phyloP scores from a whole-genome alignment of 257 asterid genomes.

The Asclepias syriaca region DNA sequence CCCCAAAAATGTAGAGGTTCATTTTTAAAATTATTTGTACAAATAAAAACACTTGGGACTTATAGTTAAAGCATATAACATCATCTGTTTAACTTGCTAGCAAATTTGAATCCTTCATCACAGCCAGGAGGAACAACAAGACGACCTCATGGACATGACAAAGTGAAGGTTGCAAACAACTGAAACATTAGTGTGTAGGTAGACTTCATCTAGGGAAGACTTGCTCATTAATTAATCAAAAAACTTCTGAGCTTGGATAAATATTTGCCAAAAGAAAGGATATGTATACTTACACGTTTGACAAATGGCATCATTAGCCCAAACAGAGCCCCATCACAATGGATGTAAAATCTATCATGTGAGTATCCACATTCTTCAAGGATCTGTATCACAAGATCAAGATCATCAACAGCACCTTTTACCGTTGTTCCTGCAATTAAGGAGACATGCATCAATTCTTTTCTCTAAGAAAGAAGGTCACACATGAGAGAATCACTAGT shows the following conservation, averaged over 20 bases:
- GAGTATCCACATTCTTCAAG: constrained; percentile 83
- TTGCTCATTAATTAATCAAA: neutral
- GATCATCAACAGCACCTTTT: constrained; percentile 99
- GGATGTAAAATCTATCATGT: constrained; percentile 84
- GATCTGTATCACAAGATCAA: constrained; percentile 84
- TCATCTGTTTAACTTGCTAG: neutral
- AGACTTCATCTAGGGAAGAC: neutral
- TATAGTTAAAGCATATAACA: neutral
- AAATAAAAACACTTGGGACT: neutral
- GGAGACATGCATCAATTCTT: neutral
- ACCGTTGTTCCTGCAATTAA: constrained; percentile 85
- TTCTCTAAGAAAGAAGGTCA: neutral
- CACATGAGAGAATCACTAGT: neutral
- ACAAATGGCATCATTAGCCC: constrained; percentile 99
- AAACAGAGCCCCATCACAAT: constrained; percentile 94
- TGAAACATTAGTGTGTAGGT: neutral
- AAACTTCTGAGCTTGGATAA: neutral
- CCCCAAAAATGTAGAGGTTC: neutral
- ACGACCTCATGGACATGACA: neutral
- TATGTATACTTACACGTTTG: constrained; percentile 49
- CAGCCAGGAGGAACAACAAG: neutral
- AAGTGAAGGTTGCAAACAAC: neutral
- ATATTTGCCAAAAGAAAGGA: constrained; percentile 3
- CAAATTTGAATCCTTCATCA: neutral
- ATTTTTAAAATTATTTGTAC: neutral